Evolutionary conservation across 2,329 filamentous ascomycete genomes (phyloP).

Genomic region (Remersonia thermophila): DNA sequence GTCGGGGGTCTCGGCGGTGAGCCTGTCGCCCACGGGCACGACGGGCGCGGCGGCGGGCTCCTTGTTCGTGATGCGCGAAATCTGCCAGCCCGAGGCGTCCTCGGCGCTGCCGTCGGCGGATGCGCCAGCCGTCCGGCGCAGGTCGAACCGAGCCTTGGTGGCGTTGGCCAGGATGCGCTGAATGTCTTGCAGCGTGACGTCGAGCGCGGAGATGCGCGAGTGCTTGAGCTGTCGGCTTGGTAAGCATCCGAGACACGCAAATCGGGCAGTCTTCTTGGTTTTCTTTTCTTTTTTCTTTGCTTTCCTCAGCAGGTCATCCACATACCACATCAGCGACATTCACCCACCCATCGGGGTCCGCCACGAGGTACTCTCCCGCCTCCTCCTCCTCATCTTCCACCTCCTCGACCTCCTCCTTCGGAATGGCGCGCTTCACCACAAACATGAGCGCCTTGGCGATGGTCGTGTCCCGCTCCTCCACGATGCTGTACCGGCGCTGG

Average conservation of each 20-base stretch:
- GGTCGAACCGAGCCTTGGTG: slow-evolving; percentile 25
- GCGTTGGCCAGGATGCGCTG: slow-evolving; percentile 22
- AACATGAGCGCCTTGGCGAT: slow-evolving; percentile 30
- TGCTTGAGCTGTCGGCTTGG: slow-evolving; percentile 22
- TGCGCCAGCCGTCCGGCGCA: slow-evolving; percentile 18
- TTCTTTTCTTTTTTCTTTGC: too few species aligned
- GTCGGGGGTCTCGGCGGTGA: slow-evolving; percentile 22
- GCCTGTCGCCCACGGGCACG: slow-evolving; percentile 16
- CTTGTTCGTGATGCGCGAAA: slow-evolving; percentile 21
- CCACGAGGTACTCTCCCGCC: slow-evolving; percentile 21
- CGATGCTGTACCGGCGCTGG: slow-evolving; percentile 27
- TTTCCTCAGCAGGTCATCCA: too few species aligned
- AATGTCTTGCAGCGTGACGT: slow-evolving; percentile 25
- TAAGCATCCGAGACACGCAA: too few species aligned
- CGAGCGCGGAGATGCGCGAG: slow-evolving; percentile 24
- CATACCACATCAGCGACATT: slow-evolving; percentile 28
- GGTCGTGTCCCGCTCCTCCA: slow-evolving; percentile 28
- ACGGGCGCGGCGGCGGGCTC: slow-evolving; percentile 7
- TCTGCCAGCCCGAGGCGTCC: slow-evolving; percentile 23
- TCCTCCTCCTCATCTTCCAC: slow-evolving; percentile 23
- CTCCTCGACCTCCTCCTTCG: slow-evolving; percentile 26
- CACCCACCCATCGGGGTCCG: slow-evolving; percentile 30
- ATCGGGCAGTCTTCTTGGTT: too few species aligned
- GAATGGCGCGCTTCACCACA: slow-evolving; percentile 28
- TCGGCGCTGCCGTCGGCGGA: slow-evolving; percentile 14